Conservation (phyloP, 1,284 basidiomycete species). For the Tetrapyrgos nigripes region DNA sequence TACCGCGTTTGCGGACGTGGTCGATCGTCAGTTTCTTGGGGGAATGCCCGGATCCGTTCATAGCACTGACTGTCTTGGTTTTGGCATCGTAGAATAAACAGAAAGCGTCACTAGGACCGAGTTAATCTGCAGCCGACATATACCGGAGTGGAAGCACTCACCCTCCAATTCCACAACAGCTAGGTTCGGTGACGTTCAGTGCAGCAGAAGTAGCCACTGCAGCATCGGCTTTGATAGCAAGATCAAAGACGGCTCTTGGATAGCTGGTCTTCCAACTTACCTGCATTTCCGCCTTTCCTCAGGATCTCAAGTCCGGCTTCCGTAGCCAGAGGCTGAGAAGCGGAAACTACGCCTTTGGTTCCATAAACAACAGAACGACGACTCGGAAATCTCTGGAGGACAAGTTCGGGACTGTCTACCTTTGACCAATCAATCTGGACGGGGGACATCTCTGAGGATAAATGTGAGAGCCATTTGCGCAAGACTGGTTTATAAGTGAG, state of each 20-base stretch:
- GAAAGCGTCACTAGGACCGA: conserved; percentile 79
- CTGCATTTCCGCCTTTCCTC: conserved; percentile 91
- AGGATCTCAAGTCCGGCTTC: conserved; percentile 91
- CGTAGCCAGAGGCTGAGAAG: conserved; percentile 90
- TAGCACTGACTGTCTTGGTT: conserved; percentile 78
- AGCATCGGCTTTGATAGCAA: conserved; percentile 58
- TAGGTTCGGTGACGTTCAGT: conserved; percentile 88
- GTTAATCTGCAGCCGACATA: not conserved
- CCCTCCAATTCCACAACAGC: conserved; percentile 85
- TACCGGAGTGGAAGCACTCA: conserved; percentile 33
- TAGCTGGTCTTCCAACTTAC: conserved; percentile 39
- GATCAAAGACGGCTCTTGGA: not conserved
- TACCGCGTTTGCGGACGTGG: conserved; percentile 72
- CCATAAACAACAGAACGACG: conserved; percentile 82
- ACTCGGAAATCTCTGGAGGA: conserved; percentile 69
- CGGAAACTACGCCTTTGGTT: conserved; percentile 87
- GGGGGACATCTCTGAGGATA: conserved; percentile 38
- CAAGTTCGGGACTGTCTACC: conserved; percentile 64
- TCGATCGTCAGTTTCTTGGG: conserved; percentile 84
- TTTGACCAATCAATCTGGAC: conserved; percentile 72
- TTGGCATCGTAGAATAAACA: conserved; percentile 91
- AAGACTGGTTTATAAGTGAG: not conserved
- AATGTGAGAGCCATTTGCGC: conserved; percentile 4
- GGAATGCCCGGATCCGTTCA: conserved; percentile 89
- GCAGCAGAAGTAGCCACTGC: conserved; percentile 87